Base-by-base conservation (phyloP, 164 flowering plant species). In the Houttuynia cordata region DNA sequence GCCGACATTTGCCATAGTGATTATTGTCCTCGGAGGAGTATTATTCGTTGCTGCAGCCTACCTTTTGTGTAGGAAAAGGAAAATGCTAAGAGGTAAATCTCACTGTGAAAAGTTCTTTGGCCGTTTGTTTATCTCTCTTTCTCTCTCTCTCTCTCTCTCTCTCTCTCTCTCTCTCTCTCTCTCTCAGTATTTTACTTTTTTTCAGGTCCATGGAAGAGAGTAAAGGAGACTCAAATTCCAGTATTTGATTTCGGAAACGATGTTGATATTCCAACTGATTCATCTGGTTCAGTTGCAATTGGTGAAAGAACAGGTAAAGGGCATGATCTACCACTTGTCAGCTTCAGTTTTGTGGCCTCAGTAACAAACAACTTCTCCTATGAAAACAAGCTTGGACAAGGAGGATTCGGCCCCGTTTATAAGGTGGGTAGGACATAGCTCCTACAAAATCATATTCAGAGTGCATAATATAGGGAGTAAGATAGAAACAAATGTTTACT, bases 341-440 rank as follows among this genome's bases (percentile, higher is more conserved):
- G 57, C 63, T 75, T 83, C 59, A 65, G 50, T 9, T 25, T 14
- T 51, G 70, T 89, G 41, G 78, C 68, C 59, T 51, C 56, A 14
- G 86, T 93, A 9, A 86, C 93, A 22, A 45, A 79, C 62, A 56
- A 78, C 64, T 86, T 88, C 59, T 76, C 78, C 23, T 60, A 64
- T 22, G 68, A 60, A 57, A 83, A 80, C 66, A 77, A 73, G 69
- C 91, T 89, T 52, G 96, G 96, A 14, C 68, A 79, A 66, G 96
- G 96, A 0, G 97, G 97, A 1, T 90, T 90, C 72, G 94, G 96
- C 59, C 75, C 78, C 49, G 97, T 89, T 50, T 85, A 81, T 70
- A 87, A 80, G 94, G 97, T 89, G 39, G 39, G 18, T 24, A n/a
- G n/a, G n/a, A n/a, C n/a, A n/a, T n/a, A n/a, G n/a, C n/a, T n/a